Evolutionary conservation across 2,329 filamentous ascomycete genomes (phyloP).

Genomic region (Trichoderma sp.): DNA sequence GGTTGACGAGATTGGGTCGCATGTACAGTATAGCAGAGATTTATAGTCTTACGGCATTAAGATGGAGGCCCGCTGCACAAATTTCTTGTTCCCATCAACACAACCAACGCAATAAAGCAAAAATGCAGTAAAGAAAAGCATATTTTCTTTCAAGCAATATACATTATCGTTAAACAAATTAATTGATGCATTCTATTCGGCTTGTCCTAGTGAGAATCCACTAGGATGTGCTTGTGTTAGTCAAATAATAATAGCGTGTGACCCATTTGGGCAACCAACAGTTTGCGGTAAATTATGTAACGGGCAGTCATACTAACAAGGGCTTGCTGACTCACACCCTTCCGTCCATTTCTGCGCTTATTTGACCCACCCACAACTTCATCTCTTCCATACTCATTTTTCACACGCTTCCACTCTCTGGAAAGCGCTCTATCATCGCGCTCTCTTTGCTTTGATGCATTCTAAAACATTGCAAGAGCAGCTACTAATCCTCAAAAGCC

Average conservation of each 20-base stretch:
- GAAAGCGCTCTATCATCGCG: neutral
- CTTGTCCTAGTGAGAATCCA: no score
- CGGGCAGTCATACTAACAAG: neutral
- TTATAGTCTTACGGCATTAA: no score
- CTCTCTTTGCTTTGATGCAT: neutral
- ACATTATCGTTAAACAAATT: no score
- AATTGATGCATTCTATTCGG: no score
- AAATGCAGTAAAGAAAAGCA: no score
- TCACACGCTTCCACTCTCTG: neutral
- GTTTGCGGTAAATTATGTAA: neutral
- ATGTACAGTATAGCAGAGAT: neutral
- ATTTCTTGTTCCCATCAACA: no score
- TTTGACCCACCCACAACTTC: neutral
- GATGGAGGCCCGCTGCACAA: no score
- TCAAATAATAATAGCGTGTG: neutral
- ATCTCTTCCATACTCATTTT: neutral
- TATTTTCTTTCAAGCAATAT: no score
- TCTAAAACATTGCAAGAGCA: neutral
- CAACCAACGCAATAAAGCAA: no score
- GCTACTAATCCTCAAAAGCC: neutral
- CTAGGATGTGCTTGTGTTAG: neutral
- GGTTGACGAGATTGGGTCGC: neutral
- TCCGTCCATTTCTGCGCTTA: neutral
- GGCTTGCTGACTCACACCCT: neutral
- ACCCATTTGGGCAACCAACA: neutral